Base-by-base conservation (phyloP, 169 alveolate species). In the Plasmodium sp. region DNA sequence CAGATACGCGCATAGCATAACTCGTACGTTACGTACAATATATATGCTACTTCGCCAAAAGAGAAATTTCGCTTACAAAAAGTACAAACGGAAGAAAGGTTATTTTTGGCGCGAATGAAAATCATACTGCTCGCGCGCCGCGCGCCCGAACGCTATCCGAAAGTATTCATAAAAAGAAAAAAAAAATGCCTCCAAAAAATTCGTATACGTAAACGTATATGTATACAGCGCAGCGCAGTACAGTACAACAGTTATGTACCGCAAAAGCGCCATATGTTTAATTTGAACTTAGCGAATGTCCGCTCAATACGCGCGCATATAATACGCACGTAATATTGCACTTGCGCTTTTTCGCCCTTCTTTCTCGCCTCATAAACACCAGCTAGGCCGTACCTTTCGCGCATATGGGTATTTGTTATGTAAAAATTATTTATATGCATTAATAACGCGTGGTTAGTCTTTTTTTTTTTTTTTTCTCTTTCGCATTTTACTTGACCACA, bases 321-420 rank as follows among this genome's bases (percentile, higher is more conserved):
- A 51, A 51, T 22, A 22, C 27, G 27, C 27, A 22, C 27, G 27
- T 22, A 22, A 22, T 27, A 67, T 67, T 67, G 77, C 77, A 67
- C 77, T 67, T 67, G 77, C 39, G 77, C 39, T 62, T n/a, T 62
- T 62, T 62, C 77, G 77, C 77, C 77, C 77, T 62, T 62, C 36
- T 22, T 67, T 27, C 5, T 51, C 77, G 43, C 39, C 39, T 67
- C 39, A 67, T 22, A 18, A 6, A 67, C 0, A 31, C 77, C 27
- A 56, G 7, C 43, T 2, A 27, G 33, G 43, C 39, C 7, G 9
- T 67, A 67, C 27, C 33, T 67, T 22, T 67, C n/a, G 77, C n/a
- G 12, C 39, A 67, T 22, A 67, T 67, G 39, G 33, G n/a, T 67
- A 22, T 22, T 67, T 67, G 39, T 18, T 67, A 67, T 67, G 2